Evolutionary conservation across 805 yeast species (phyloP).

Genomic region (Torulaspora microellipsoides): DNA sequence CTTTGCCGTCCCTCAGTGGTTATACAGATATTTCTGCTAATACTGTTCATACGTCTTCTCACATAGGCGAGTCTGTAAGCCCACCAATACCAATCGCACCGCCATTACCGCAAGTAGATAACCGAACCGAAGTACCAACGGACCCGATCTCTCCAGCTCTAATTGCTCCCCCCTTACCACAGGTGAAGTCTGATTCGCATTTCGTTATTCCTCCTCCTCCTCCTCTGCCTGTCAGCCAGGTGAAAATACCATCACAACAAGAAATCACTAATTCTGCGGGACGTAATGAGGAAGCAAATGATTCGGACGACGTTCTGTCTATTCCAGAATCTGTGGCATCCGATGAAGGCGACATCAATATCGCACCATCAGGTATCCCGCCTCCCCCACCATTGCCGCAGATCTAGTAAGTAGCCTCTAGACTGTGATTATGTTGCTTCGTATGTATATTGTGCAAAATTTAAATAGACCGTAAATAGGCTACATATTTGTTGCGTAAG

Average conservation of each 20-base stretch:
- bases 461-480: too few relatives aligned
- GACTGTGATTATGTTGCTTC: not conserved
- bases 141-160: constrained; percentile 33
- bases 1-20: constrained; percentile 1
- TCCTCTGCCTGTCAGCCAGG: constrained; percentile 4
- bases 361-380: constrained; percentile 26
- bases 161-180: constrained; percentile 43
- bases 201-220: constrained; percentile 15
- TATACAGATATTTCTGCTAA: constrained; percentile 14
- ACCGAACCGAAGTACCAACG: constrained; percentile 11
- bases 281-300: constrained; percentile 11
- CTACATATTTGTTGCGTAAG: too few relatives aligned
- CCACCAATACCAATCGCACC: constrained; percentile 32
- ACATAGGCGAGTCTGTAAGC: constrained; percentile 15
- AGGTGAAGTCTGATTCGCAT: constrained; percentile 10
- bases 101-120: constrained; percentile 23
- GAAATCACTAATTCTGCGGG: not conserved
- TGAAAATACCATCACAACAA: not conserved
- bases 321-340: constrained; percentile 36
- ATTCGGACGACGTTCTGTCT: constrained; percentile 31
- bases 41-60: constrained; percentile 26
- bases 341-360: constrained; percentile 18
- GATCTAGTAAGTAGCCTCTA: not conserved
- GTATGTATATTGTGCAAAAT: not conserved
- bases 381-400: constrained; percentile 33